phyloP scores from a whole-genome alignment of 129 eudicot genomes.

The Solidago caesia region DNA sequence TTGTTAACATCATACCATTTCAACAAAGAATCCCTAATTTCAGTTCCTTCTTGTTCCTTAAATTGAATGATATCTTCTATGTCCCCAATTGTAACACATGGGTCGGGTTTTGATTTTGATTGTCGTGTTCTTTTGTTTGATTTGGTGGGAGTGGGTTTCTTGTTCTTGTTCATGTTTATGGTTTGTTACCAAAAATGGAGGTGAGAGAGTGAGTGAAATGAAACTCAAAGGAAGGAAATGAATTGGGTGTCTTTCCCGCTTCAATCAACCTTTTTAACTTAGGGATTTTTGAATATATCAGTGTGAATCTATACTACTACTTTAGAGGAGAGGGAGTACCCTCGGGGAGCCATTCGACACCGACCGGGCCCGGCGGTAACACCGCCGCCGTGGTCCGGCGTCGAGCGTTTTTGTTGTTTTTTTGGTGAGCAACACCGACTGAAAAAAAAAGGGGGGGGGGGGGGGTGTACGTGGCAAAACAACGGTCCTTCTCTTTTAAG shows the following conservation, averaged over 20 bases:
- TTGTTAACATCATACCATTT: constrained; percentile 75
- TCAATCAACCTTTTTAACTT: constrained; percentile 16
- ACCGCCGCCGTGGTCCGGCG: too few species aligned
- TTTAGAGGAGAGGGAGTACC: too few species aligned
- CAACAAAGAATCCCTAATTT: constrained; percentile 68
- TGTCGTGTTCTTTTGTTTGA: constrained; percentile 42
- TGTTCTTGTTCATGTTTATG: constrained; percentile 28
- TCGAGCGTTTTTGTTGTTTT: too few species aligned
- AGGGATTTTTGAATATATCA: neutral
- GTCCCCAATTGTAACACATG: constrained; percentile 28
- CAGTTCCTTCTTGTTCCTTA: constrained; percentile 33
- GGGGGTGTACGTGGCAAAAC: neutral
- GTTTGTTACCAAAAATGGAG: neutral
- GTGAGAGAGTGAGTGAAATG: constrained; percentile 1
- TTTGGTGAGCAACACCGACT: too few species aligned
- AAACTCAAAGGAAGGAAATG: neutral
- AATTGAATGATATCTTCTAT: constrained; percentile 67
- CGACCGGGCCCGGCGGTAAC: too few species aligned
- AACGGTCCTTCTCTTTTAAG: too few species aligned
- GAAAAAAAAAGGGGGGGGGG: neutral
- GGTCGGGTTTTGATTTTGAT: constrained; percentile 29
- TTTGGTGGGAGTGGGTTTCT: constrained; percentile 16
- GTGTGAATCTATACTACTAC: too few species aligned
- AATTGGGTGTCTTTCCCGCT: constrained; percentile 24
- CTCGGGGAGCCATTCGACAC: neutral